A percentile compares a stretch with the other conserved stretches of the same genome.
Conservation (phyloP, 2,329 filamentous ascomycete genomes). For the Beauveria brongniartii region DNA sequence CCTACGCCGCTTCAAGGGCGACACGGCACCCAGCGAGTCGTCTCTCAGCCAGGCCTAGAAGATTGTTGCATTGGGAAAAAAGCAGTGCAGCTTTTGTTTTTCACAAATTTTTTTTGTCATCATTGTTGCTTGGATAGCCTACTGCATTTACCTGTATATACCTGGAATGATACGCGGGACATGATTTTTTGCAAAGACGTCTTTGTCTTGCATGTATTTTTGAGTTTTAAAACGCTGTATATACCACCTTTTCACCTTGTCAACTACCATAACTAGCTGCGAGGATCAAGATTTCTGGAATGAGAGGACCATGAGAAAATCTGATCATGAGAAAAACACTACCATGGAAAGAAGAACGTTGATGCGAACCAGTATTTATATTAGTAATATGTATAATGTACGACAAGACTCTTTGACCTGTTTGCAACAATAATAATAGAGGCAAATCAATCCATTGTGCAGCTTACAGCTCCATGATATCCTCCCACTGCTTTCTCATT, state of each 20-base stretch:
- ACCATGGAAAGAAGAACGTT: background rate
- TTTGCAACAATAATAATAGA: no score
- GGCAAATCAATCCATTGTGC: background rate
- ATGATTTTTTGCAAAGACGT: background rate
- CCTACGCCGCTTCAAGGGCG: constrained; percentile 42
- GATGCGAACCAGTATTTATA: background rate
- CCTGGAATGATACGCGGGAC: background rate
- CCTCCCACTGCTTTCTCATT: constrained; percentile 59
- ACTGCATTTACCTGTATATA: background rate
- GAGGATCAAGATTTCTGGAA: background rate
- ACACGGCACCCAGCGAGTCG: constrained; percentile 21
- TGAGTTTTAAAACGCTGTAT: background rate
- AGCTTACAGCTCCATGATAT: constrained; percentile 18
- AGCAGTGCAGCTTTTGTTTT: background rate
- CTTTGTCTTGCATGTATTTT: background rate
- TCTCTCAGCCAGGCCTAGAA: background rate
- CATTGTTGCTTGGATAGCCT: constrained; percentile 1
- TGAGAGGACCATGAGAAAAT: background rate
- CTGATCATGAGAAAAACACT: background rate
- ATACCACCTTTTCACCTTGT: background rate
- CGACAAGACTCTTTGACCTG: no score
- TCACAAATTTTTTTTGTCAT: no score
- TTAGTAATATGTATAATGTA: background rate
- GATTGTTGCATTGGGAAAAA: background rate
- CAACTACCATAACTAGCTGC: background rate